A percentile compares a stretch with the other conserved stretches of the same genome.
Conservation (phyloP, 441 rosid species). For the Gossypium armourianum region DNA sequence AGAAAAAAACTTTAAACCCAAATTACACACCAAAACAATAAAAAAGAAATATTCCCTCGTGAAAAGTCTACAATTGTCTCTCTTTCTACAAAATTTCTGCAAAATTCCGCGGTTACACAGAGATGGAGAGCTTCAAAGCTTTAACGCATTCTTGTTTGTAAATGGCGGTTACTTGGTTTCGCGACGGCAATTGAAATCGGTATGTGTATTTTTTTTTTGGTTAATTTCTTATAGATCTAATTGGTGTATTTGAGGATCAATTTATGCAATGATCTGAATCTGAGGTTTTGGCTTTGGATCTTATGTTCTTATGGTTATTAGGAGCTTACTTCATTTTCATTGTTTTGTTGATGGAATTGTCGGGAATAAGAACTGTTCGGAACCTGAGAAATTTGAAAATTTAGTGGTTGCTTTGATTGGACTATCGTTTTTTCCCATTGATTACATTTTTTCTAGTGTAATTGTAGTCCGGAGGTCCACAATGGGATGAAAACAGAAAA, state of each 20-base stretch:
- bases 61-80: background rate
- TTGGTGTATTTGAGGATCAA: background rate
- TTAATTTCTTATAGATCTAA: background rate
- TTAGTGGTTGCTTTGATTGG: background rate
- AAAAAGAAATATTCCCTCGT: background rate
- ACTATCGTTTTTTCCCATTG: background rate
- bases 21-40: background rate
- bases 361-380: constrained; percentile 6
- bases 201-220: background rate
- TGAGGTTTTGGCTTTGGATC: constrained; percentile 12
- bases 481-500: background rate
- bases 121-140: background rate
- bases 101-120: background rate
- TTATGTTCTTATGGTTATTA: background rate
- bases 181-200: constrained; percentile 4
- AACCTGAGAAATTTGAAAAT: constrained; percentile 5
- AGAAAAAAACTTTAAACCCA: background rate
- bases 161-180: background rate
- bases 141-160: background rate
- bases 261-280: background rate
- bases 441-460: background rate
- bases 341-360: background rate
- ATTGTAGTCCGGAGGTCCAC: background rate
- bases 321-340: background rate
- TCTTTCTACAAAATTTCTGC: background rate